These are phyloP conservation scores for Talaromyces liani DNA, from an alignment of 495 filamentous ascomycete genomes.

Conservation along the genomic window DNA sequence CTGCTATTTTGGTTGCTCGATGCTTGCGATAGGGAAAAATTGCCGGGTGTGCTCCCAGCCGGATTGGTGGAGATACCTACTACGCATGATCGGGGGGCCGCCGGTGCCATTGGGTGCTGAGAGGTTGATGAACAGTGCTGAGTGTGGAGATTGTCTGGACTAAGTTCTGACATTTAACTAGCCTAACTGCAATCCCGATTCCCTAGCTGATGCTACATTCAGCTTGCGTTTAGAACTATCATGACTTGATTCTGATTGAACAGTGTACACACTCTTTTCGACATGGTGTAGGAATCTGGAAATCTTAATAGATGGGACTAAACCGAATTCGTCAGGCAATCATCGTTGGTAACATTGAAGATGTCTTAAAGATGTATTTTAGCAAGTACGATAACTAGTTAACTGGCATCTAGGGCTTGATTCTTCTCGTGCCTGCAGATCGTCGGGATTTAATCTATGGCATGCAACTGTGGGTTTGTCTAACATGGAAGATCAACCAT, in stretches of 20 bases:
- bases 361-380: not conserved
- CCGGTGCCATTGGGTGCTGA: no score
- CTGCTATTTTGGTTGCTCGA: not conserved
- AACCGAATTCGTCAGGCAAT: not conserved
- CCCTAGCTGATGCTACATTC: not conserved
- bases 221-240: not conserved
- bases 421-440: not conserved
- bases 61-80: not conserved
- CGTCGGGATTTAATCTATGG: not conserved
- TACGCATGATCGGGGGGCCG: no score
- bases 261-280: not conserved
- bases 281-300: not conserved
- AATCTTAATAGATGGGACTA: not conserved
- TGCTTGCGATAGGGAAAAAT: not conserved
- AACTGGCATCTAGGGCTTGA: not conserved
- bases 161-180: not conserved
- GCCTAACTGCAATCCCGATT: not conserved
- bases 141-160: not conserved
- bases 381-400: no score
- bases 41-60: not conserved
- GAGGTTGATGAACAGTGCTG: not conserved
- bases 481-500: not conserved
- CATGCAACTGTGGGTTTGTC: not conserved
- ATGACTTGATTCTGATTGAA: not conserved
- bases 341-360: not conserved